Conservation (phyloP, 441 rosid species). For the Raphanus hybrid region DNA sequence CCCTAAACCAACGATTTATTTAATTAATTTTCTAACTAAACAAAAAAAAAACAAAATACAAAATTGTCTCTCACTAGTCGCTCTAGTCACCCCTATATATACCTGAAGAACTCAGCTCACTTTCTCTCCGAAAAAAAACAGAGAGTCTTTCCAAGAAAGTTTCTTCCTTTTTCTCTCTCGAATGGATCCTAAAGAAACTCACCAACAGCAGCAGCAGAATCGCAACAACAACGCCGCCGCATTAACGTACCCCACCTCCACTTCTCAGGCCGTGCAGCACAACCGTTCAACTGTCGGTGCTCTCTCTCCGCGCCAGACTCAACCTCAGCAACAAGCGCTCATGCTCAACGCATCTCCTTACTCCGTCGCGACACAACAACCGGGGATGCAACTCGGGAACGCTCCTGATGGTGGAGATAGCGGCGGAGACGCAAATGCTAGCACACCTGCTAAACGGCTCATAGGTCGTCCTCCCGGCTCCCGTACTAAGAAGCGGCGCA, state of each 20-base stretch:
- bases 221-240: constrained; percentile 40
- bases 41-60: constrained; percentile 3
- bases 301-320: constrained; percentile 29
- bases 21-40: neutral
- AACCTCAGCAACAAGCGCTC: neutral
- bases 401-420: constrained; percentile 52
- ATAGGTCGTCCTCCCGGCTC: constrained; percentile 93
- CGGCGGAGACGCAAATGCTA: constrained; percentile 32
- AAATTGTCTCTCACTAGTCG: constrained; percentile 6
- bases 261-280: constrained; percentile 42
- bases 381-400: constrained; percentile 53
- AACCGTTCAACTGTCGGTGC: constrained; percentile 26
- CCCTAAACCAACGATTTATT: constrained; percentile 13
- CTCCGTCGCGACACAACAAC: constrained; percentile 41
- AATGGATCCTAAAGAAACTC: constrained; percentile 68
- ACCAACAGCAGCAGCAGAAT: constrained; percentile 40
- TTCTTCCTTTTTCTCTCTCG: constrained; percentile 3
- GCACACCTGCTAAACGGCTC: constrained; percentile 57
- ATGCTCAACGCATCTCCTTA: constrained; percentile 71
- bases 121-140: neutral
- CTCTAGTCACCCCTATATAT: neutral
- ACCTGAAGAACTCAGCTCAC: constrained; percentile 29
- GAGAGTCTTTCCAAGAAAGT: constrained; percentile 4
- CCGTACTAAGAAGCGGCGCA: constrained; percentile 73
- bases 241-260: constrained; percentile 45